These are phyloP conservation scores for Metschnikowia santaceciliae DNA, from an alignment of 805 yeast genomes.

Conservation along the genomic window DNA sequence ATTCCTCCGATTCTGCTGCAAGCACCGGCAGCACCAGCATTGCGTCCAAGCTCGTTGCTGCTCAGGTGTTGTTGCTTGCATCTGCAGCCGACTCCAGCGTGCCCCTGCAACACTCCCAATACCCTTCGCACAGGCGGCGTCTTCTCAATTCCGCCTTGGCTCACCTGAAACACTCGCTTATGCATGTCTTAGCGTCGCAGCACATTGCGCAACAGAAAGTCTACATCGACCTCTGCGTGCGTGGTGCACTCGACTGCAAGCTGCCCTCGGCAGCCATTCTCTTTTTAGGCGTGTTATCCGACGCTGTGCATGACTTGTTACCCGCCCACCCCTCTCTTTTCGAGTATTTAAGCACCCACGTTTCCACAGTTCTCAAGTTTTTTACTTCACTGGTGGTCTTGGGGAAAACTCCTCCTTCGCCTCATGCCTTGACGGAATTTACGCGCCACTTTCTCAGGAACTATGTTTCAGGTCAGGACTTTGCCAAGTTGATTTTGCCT, in stretches of 20 bases:
- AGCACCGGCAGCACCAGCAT: not conserved
- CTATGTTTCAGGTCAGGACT: slow-evolving; percentile 34
- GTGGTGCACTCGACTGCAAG: slow-evolving; percentile 1
- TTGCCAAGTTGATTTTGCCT: slow-evolving; percentile 47
- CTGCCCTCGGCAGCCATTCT: slow-evolving; percentile 14
- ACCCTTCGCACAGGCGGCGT: slow-evolving; percentile 17
- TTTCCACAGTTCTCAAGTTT: slow-evolving; percentile 18
- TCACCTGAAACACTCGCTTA: slow-evolving; percentile 26
- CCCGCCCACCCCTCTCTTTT: slow-evolving; percentile 24
- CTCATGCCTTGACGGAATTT: slow-evolving; percentile 32
- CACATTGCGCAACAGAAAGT: not conserved
- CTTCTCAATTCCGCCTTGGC: slow-evolving; percentile 27
- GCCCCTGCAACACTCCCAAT: slow-evolving; percentile 27
- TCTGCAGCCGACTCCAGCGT: slow-evolving; percentile 20
- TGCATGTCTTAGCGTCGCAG: slow-evolving; percentile 6
- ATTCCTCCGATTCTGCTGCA: slow-evolving; percentile 18
- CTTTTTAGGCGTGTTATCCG: slow-evolving; percentile 24
- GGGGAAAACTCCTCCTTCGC: slow-evolving; percentile 41
- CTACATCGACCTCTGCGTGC: slow-evolving; percentile 5
- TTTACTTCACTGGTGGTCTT: slow-evolving; percentile 41
- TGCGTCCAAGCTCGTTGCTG: slow-evolving; percentile 11
- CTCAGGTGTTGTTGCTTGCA: slow-evolving; percentile 39
- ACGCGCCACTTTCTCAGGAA: slow-evolving; percentile 41
- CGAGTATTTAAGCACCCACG: slow-evolving; percentile 8
- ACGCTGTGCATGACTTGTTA: slow-evolving; percentile 21